Conservation (phyloP, 148 eudicot species). For the Talinum fruticosum region DNA sequence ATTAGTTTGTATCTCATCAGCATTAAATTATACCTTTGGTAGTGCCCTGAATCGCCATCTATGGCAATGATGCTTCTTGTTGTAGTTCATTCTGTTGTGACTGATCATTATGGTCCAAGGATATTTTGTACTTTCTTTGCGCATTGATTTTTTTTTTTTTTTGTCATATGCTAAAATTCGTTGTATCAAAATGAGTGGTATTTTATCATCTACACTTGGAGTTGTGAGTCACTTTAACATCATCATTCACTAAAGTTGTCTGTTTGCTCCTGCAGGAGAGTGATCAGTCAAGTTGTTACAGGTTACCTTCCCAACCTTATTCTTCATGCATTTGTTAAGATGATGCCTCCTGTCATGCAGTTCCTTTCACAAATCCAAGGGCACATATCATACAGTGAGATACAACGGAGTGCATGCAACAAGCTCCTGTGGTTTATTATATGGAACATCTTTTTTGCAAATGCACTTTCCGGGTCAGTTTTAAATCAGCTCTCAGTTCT, state of each 20-base stretch:
- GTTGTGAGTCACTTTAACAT: not conserved
- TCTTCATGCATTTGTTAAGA: slow-evolving; percentile 48
- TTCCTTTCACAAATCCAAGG: slow-evolving; percentile 74
- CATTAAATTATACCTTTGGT: too few relatives aligned
- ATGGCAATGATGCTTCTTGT: not conserved
- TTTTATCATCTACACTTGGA: not conserved
- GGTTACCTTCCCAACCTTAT: slow-evolving; percentile 88
- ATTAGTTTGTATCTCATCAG: too few relatives aligned
- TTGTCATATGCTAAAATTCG: not conserved
- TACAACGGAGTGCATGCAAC: slow-evolving; percentile 67
- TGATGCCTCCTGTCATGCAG: slow-evolving; percentile 74
- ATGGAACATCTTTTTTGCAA: slow-evolving; percentile 80
- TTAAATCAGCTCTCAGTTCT: slow-evolving; percentile 47
- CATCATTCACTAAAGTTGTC: slow-evolving; percentile 5
- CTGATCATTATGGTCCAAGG: not conserved
- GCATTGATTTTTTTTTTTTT: not conserved
- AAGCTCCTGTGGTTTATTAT: slow-evolving; percentile 68
- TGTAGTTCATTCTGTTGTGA: not conserved
- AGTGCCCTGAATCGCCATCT: too few relatives aligned
- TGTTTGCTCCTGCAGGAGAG: slow-evolving; percentile 42
- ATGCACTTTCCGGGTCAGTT: slow-evolving; percentile 71
- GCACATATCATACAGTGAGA: slow-evolving; percentile 55
- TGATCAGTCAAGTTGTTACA: slow-evolving; percentile 51
- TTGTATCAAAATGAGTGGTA: not conserved
- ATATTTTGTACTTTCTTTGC: not conserved